phyloP scores from a whole-genome alignment of 768 basidiomycete genomes.

The Trametes maxima region DNA sequence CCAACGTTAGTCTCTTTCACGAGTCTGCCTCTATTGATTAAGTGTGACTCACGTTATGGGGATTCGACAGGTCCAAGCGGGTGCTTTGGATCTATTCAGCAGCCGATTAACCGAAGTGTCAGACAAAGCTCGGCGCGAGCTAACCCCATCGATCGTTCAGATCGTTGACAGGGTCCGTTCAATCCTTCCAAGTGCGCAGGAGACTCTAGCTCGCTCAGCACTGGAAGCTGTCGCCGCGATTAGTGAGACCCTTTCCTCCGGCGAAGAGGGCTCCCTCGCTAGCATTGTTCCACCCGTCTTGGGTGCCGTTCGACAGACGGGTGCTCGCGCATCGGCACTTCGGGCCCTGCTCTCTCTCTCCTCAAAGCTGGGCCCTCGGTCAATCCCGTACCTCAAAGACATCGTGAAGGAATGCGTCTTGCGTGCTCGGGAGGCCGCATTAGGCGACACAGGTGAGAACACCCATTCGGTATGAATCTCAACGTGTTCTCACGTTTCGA shows the following conservation, averaged over 20 bases:
- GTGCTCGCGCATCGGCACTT: conserved; percentile 46
- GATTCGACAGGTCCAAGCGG: conserved; percentile 55
- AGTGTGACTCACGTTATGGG: conserved; percentile 4
- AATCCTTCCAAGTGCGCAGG: conserved; percentile 46
- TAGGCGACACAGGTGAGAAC: conserved; percentile 26
- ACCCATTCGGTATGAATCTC: background rate
- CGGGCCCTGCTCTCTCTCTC: conserved; percentile 60
- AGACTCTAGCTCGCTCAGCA: conserved; percentile 47
- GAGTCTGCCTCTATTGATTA: background rate
- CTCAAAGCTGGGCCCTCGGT: conserved; percentile 80
- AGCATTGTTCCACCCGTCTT: conserved; percentile 63
- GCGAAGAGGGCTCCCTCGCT: conserved; percentile 69
- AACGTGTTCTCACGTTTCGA: conserved; percentile 1
- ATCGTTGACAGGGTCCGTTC: conserved; percentile 55
- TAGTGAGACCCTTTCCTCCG: conserved; percentile 53
- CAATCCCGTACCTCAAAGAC: conserved; percentile 82
- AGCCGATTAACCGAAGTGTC: conserved; percentile 67
- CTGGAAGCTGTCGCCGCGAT: conserved; percentile 64
- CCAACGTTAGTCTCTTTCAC: conserved; percentile 45
- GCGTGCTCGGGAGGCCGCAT: conserved; percentile 2
- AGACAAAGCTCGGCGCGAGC: conserved; percentile 52
- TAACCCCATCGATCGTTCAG: conserved; percentile 51
- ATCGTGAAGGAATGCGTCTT: conserved; percentile 61
- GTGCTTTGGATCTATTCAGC: conserved; percentile 70
- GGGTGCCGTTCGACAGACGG: conserved; percentile 44